Evolutionary conservation across 129 eudicot genomes (phyloP), one percentile per base, ranked within the genome.

Genomic region (Logfia minima): DNA sequence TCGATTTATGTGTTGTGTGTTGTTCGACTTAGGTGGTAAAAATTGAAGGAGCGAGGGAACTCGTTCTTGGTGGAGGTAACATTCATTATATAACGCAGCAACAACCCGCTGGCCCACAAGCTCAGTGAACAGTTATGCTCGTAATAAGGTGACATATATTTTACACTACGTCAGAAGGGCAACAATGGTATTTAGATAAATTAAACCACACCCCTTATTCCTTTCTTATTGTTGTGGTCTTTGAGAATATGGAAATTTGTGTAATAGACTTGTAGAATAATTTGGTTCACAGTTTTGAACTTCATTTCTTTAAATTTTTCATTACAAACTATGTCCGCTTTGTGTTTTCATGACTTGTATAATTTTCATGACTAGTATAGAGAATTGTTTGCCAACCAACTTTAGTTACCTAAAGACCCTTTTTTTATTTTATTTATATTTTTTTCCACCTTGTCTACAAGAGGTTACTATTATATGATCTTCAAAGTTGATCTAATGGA

Each of bases 1-100:
- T 34, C 31, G 6, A 52, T 32, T 64, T 68, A 7, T 19, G 45
- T 39, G 45, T 39, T 66, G 55, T 70, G 16, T 81, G 62, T 13
- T 55, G 78, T 58, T 63, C 70, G 60, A 5, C n/a, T 58, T 79
- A 93, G 98, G 92, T 93, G 76, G 96, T 93, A 18, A 62, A 75
- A 76, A 68, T 93, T 24, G 92, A 91, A 80, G 97, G 91, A 6
- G 98, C 98, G 6, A 90, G 98, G 81, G 98, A 93, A 83, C 91
- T 93, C 39, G 98, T 83, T 22, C 80, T 93, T 67, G 97, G 90
- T 59, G 98, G 98, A 55, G 98, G 98, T 66, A 93, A 93, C 78
- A 89, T 93, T 71, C 98, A 91, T 66, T 93, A 97, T 69, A 89
- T 93, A 66, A 93, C 97, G n/a, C 98, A 93, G 76, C 97, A 93